These are phyloP conservation scores for Cyberlindnera euphorbiiphila DNA, from an alignment of 805 yeast species.

Conservation along the genomic window DNA sequence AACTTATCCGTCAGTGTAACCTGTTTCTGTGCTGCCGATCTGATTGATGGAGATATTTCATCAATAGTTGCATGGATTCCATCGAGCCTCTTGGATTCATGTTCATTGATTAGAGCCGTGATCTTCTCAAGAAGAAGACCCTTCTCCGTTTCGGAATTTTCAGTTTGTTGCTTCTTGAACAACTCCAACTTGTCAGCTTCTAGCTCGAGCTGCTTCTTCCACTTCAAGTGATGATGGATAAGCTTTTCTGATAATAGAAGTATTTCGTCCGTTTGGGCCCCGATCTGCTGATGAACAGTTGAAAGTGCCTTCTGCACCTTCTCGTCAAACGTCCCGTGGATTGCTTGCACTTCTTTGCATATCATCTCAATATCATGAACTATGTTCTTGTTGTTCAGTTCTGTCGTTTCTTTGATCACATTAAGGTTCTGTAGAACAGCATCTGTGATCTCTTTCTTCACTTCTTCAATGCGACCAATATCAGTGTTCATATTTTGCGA, in stretches of 20 bases:
- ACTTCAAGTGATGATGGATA: conserved; percentile 15
- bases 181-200: conserved; percentile 7
- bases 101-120: conserved; percentile 7
- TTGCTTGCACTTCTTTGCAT: neutral
- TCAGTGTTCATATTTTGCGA: neutral
- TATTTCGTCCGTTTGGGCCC: conserved; percentile 20
- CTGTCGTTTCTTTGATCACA: conserved; percentile 6
- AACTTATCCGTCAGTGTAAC: conserved; percentile 14
- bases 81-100: conserved; percentile 8
- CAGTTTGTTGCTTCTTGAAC: conserved; percentile 13
- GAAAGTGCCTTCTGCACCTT: conserved; percentile 6
- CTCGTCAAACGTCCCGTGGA: neutral
- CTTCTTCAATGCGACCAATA: conserved; percentile 17
- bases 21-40: conserved; percentile 11
- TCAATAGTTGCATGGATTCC: conserved; percentile 8
- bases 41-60: conserved; percentile 12
- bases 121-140: conserved; percentile 14
- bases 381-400: neutral
- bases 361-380: neutral
- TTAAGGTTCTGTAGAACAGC: conserved; percentile 19
- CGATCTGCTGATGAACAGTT: conserved; percentile 18
- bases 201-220: conserved; percentile 7
- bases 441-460: conserved; percentile 16
- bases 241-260: conserved; percentile 14
- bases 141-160: conserved; percentile 7